Conservation (phyloP, 768 basidiomycete genomes). For the Postia placenta region DNA sequence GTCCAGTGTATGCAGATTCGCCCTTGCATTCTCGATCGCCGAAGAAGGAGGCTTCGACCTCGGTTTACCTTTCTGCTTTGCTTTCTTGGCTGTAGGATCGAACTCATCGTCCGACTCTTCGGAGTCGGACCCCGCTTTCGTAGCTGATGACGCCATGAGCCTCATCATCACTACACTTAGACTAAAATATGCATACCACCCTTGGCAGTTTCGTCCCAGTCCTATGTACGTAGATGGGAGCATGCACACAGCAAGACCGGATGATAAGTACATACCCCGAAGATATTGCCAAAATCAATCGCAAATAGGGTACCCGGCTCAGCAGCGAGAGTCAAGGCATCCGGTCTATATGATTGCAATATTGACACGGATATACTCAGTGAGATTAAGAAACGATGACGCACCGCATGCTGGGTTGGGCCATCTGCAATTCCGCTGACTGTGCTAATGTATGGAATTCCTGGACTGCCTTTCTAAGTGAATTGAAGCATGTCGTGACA, state of each 20-base stretch:
- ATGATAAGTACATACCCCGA: conserved; percentile 47
- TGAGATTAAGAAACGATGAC: conserved; percentile 16
- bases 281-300: conserved; percentile 61
- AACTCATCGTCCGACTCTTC: conserved; percentile 46
- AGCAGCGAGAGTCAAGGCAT: conserved; percentile 31
- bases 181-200: background rate
- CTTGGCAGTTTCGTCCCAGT: conserved; percentile 13
- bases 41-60: conserved; percentile 25
- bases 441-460: conserved; percentile 47
- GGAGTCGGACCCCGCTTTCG: conserved; percentile 4
- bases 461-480: conserved; percentile 73
- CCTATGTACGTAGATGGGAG: conserved; percentile 1
- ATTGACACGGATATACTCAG: background rate
- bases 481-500: conserved; percentile 69
- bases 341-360: conserved; percentile 19
- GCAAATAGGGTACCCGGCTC: conserved; percentile 45
- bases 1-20: conserved; percentile 56
- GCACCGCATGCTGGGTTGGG: conserved; percentile 59
- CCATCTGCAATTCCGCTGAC: conserved; percentile 61
- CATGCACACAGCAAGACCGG: background rate
- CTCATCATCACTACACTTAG: background rate
- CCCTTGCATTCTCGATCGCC: conserved; percentile 39
- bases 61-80: conserved; percentile 15
- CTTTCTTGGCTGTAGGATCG: conserved; percentile 28
- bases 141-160: background rate